These are phyloP conservation scores for Yarrowia sp. DNA, from an alignment of 805 yeast genomes.

Conservation along the genomic window DNA sequence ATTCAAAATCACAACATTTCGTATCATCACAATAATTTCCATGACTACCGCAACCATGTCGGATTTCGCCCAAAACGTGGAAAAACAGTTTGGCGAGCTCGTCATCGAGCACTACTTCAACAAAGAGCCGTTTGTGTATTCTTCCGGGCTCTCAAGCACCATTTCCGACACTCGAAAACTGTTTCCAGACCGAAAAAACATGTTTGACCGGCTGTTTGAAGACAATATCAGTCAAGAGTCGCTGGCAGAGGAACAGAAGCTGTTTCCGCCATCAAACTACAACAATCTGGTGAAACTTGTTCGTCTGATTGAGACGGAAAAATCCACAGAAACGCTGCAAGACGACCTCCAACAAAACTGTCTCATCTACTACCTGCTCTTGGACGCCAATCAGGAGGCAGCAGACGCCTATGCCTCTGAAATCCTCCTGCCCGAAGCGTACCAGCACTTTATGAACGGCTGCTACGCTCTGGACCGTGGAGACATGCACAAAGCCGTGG, in stretches of 20 bases:
- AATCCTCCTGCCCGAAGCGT: neutral
- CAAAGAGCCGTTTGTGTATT: neutral
- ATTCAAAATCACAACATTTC: neutral
- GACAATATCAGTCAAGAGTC: neutral
- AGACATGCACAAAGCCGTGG: neutral
- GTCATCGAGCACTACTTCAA: neutral
- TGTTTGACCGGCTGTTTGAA: constrained; percentile 5
- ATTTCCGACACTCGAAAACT: neutral
- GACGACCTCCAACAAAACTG: constrained; percentile 9
- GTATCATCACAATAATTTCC: neutral
- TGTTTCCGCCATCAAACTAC: neutral
- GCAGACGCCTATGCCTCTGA: neutral
- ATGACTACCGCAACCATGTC: no score
- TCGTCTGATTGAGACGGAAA: neutral
- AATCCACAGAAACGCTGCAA: neutral
- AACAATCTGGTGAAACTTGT: neutral
- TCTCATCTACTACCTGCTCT: neutral
- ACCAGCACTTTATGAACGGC: constrained; percentile 11
- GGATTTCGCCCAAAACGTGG: neutral
- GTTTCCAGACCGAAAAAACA: constrained; percentile 8
- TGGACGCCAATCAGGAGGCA: neutral
- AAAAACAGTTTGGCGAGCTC: neutral
- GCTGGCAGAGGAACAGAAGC: neutral
- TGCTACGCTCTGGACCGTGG: constrained; percentile 15
- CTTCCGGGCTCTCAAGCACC: neutral